Evolutionary conservation across 202 grass and related monocot species (phyloP).

Genomic region (Carex arenaria): DNA sequence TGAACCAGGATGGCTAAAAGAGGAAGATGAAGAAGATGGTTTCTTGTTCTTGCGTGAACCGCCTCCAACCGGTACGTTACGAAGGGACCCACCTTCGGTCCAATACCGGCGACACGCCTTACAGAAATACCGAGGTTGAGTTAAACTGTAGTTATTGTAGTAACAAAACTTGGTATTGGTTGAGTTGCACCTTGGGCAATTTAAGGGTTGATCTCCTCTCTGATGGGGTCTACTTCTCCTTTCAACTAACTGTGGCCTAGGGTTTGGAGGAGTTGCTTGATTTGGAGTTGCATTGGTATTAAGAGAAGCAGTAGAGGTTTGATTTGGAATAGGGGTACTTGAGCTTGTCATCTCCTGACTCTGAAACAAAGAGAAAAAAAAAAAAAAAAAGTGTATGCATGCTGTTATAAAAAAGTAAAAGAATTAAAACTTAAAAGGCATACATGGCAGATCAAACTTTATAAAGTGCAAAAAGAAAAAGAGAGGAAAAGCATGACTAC

Average conservation of each 20-base stretch:
- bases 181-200: slow-evolving; percentile 45
- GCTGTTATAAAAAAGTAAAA: background rate
- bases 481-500: slow-evolving; percentile 16
- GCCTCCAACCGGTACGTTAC: slow-evolving; percentile 38
- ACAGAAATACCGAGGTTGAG: slow-evolving; percentile 44
- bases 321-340: slow-evolving; percentile 2
- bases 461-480: slow-evolving; percentile 19
- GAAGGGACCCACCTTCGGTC: slow-evolving; percentile 39
- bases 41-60: slow-evolving; percentile 46
- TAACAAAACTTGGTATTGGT: slow-evolving; percentile 50
- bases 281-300: background rate
- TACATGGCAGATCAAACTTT: slow-evolving; percentile 16
- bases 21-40: slow-evolving; percentile 23
- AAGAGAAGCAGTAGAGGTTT: background rate
- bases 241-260: slow-evolving; percentile 26
- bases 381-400: background rate
- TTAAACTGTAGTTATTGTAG: slow-evolving; percentile 48
- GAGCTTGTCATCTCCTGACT: slow-evolving; percentile 24
- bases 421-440: slow-evolving; percentile 3
- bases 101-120: slow-evolving; percentile 41
- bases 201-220: slow-evolving; percentile 31
- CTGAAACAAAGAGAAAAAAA: background rate
- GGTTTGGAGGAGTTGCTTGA: background rate
- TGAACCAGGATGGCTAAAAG: background rate
- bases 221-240: slow-evolving; percentile 36